phyloP scores from a whole-genome alignment of 768 basidiomycete species.

The Leucocoprinus sp. region DNA sequence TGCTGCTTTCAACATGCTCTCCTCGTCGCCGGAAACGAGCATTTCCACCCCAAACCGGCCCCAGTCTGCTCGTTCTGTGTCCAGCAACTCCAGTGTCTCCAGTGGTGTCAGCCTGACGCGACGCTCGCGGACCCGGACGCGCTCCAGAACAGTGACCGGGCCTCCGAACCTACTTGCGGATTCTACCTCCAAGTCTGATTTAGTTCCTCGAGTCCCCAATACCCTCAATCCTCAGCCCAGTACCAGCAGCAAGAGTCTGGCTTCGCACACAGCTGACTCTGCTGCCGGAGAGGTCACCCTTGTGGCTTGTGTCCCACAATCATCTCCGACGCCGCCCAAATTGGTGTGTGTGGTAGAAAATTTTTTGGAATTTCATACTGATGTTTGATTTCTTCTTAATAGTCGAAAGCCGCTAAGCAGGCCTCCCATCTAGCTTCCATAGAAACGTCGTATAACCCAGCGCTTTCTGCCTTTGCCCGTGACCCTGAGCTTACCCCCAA shows the following conservation, averaged over 20 bases:
- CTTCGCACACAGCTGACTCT: constrained; percentile 16
- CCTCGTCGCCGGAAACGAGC: constrained; percentile 21
- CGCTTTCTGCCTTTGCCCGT: constrained; percentile 41
- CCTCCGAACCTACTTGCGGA: constrained; percentile 24
- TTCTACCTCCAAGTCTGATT: constrained; percentile 17
- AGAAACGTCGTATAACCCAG: constrained; percentile 26
- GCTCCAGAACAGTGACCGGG: constrained; percentile 43
- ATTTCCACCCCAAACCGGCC: constrained; percentile 21
- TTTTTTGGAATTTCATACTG: constrained; percentile 10
- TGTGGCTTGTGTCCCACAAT: constrained; percentile 20
- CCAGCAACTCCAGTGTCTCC: constrained; percentile 41
- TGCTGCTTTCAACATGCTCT: constrained; percentile 17
- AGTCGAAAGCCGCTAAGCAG: constrained; percentile 28
- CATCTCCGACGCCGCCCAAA: constrained; percentile 21
- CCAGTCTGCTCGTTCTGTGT: constrained; percentile 38
- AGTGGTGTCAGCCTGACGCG: constrained; percentile 45
- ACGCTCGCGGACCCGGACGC: constrained; percentile 43
- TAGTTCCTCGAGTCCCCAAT: constrained; percentile 14
- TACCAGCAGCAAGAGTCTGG: constrained; percentile 21
- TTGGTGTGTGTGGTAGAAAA: constrained; percentile 16
- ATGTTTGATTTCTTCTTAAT: constrained; percentile 13
- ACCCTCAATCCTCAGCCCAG: constrained; percentile 14
- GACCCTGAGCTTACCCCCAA: constrained; percentile 39
- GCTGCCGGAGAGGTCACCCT: constrained; percentile 23
- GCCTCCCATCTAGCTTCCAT: constrained; percentile 24